phyloP scores from a whole-genome alignment of 345 rosid genomes.

The Boechera stricta region DNA sequence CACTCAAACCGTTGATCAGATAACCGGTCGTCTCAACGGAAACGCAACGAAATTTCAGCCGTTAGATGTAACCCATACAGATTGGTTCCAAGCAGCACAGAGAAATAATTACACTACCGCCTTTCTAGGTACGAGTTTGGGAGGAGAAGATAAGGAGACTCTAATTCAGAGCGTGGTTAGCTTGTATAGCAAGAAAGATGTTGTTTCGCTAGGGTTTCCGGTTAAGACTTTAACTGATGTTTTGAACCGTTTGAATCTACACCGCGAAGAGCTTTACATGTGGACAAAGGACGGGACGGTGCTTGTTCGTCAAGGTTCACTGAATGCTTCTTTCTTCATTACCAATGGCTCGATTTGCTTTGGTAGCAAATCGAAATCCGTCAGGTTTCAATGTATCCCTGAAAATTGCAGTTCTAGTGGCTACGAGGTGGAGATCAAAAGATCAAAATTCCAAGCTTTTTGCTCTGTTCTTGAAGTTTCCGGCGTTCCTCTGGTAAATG shows the following conservation, averaged over 20 bases:
- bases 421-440: constrained; percentile 21
- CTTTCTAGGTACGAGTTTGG: constrained; percentile 29
- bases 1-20: constrained; percentile 41
- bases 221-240: constrained; percentile 3
- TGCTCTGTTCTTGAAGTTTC: constrained; percentile 40
- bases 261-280: constrained; percentile 33
- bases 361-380: background rate
- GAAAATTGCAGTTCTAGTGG: constrained; percentile 20
- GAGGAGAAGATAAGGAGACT: constrained; percentile 20
- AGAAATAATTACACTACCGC: background rate
- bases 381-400: constrained; percentile 24
- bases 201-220: constrained; percentile 40
- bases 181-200: constrained; percentile 37
- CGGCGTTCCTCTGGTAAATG: constrained; percentile 43
- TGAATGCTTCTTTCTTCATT: constrained; percentile 24
- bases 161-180: constrained; percentile 26
- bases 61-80: constrained; percentile 16
- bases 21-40: constrained; percentile 26
- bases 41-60: constrained; percentile 14
- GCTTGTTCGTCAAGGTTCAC: constrained; percentile 16
- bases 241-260: constrained; percentile 32
- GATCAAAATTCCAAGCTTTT: constrained; percentile 32
- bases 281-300: constrained; percentile 35
- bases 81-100: constrained; percentile 33
- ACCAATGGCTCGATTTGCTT: constrained; percentile 40